These are phyloP conservation scores for Seminavis robusta DNA, from an alignment of 108 stramenopile species.

Conservation along the genomic window DNA sequence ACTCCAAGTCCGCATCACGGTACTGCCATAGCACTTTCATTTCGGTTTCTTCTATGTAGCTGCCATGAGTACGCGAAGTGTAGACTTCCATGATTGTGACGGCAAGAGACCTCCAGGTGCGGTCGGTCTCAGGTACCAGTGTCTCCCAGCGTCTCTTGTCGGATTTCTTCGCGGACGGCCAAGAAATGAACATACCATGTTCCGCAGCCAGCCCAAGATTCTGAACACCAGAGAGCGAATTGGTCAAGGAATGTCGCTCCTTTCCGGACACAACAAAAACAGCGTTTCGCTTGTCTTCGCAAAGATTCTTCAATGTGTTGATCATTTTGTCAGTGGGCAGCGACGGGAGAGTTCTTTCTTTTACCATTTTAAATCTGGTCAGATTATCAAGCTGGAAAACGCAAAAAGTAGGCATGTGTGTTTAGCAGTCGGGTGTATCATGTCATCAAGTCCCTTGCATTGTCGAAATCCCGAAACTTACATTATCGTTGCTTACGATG, in stretches of 20 bases:
- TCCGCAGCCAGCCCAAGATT: slow-evolving; percentile 89
- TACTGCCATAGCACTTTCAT: slow-evolving; percentile 97
- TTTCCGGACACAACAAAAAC: slow-evolving; percentile 93
- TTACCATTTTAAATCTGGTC: slow-evolving; percentile 89
- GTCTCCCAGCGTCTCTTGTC: slow-evolving; percentile 76
- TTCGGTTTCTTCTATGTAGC: slow-evolving; percentile 87
- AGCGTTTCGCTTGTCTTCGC: slow-evolving; percentile 79
- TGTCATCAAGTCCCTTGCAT: too few species aligned
- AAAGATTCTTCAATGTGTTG: slow-evolving; percentile 72
- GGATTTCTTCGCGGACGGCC: slow-evolving; percentile 62
- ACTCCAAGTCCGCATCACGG: slow-evolving; percentile 97
- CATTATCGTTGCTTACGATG: slow-evolving; percentile 90
- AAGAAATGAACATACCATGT: slow-evolving; percentile 93
- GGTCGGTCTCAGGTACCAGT: slow-evolving; percentile 86
- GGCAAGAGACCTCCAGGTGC: slow-evolving; percentile 81
- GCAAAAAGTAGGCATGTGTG: slow-evolving; percentile 6
- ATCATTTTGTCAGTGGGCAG: slow-evolving; percentile 63
- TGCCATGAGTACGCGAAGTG: slow-evolving; percentile 90
- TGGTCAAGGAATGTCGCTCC: slow-evolving; percentile 77
- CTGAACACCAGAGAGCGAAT: slow-evolving; percentile 73
- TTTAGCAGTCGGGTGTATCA: too few species aligned
- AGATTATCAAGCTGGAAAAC: slow-evolving; percentile 61
- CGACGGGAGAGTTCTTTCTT: slow-evolving; percentile 74
- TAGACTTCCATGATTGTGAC: slow-evolving; percentile 91
- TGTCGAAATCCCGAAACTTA: slow-evolving; percentile 43